Percentiles rank a stretch among this genome's conserved stretches.
Conservation (phyloP, 306 rosid genomes). For the Carpinus fangiana region DNA sequence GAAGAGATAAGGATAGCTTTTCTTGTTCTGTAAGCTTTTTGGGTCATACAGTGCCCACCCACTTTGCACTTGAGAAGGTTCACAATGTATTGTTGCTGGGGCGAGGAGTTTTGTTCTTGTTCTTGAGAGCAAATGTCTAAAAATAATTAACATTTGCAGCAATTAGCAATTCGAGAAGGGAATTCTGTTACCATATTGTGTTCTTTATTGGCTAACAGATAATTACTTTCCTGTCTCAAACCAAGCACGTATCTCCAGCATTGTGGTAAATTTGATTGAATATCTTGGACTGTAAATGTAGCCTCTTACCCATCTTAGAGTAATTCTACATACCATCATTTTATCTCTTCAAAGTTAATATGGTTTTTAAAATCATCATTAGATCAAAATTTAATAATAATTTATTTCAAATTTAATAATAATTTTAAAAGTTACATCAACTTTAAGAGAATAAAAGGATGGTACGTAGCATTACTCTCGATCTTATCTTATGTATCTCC, state of each 20-base stretch:
- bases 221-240: not conserved
- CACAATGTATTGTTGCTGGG: constrained; percentile 2
- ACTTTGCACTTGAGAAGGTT: constrained; percentile 11
- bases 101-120: constrained; percentile 42
- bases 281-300: not conserved
- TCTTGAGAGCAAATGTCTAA: constrained; percentile 9
- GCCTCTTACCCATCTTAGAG: not conserved
- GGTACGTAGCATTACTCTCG: too few relatives aligned
- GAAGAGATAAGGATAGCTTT: constrained; percentile 8
- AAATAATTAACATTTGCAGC: not conserved
- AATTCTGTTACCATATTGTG: not conserved
- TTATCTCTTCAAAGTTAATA: too few relatives aligned
- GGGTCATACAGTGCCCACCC: constrained; percentile 6
- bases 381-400: too few relatives aligned
- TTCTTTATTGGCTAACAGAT: not conserved
- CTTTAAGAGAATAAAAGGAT: too few relatives aligned
- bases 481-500: too few relatives aligned
- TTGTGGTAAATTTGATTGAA: not conserved
- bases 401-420: too few relatives aligned
- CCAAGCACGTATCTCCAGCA: not conserved
- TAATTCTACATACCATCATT: too few relatives aligned
- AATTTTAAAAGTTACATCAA: too few relatives aligned
- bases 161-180: not conserved
- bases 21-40: constrained; percentile 16
- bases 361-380: too few relatives aligned